Evolutionary conservation across 495 filamentous ascomycete species (phyloP).

Genomic region (Hypoxylon perforatum): DNA sequence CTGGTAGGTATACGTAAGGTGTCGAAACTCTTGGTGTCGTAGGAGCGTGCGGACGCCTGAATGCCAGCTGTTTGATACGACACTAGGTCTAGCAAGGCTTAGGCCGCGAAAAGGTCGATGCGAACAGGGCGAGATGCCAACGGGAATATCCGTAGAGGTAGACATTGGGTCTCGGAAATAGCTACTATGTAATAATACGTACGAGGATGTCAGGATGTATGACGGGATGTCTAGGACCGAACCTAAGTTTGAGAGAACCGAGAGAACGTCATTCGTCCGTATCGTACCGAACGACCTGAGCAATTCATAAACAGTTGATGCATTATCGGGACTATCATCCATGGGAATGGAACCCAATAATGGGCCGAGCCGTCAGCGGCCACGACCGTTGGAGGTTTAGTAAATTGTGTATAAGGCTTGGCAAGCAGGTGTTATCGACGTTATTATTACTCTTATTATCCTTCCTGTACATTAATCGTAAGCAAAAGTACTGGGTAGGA

Average conservation of each 20-base stretch:
- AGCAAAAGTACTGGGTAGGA: not conserved
- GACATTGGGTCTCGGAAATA: slow-evolving; percentile 26
- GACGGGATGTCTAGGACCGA: too few relatives aligned
- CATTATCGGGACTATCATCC: slow-evolving; percentile 27
- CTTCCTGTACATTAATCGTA: too few relatives aligned
- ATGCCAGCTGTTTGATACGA: slow-evolving; percentile 16
- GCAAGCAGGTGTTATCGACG: not conserved
- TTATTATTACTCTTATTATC: too few relatives aligned
- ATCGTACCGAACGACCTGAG: slow-evolving; percentile 3
- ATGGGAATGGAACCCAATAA: slow-evolving; percentile 33
- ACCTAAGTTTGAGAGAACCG: too few relatives aligned
- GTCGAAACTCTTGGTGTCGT: slow-evolving; percentile 7
- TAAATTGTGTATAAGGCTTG: slow-evolving; percentile 12
- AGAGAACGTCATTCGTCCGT: not conserved
- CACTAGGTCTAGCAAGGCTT: slow-evolving; percentile 25
- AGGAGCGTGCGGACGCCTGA: not conserved
- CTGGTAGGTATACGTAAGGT: not conserved
- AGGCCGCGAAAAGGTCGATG: slow-evolving; percentile 2
- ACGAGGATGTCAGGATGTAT: too few relatives aligned
- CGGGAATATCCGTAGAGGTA: slow-evolving; percentile 5
- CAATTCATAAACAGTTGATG: slow-evolving; percentile 6
- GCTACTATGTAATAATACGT: slow-evolving; percentile 12
- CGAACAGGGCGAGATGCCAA: slow-evolving; percentile 10
- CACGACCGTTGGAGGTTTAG: slow-evolving; percentile 8
- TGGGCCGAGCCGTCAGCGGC: slow-evolving; percentile 23